Conservation (phyloP, 345 rosid genomes). For the Hibiscus tridactylites region DNA sequence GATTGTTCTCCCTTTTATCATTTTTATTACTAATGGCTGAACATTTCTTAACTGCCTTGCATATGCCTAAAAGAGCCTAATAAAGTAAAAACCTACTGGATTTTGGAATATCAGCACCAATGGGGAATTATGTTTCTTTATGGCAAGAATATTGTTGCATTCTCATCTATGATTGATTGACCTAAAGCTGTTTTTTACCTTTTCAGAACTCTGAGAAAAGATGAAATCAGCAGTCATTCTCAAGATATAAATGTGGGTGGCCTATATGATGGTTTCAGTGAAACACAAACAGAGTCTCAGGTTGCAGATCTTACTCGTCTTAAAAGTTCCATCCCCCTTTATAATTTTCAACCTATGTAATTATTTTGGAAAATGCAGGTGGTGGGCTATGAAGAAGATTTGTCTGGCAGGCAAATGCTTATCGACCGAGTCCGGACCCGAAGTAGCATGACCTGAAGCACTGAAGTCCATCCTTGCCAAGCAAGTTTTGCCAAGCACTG, state of each 20-base stretch:
- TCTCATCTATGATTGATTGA: background rate
- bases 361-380: constrained; percentile 38
- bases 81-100: constrained; percentile 2
- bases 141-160: background rate
- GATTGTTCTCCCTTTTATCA: background rate
- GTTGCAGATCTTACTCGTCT: constrained; percentile 29
- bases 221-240: constrained; percentile 29
- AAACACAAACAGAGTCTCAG: constrained; percentile 98
- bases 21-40: background rate
- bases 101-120: background rate
- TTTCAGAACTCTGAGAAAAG: constrained; percentile 40
- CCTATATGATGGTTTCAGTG: constrained; percentile 62
- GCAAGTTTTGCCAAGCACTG: background rate
- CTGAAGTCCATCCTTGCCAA: background rate
- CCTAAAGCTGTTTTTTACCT: background rate
- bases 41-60: background rate
- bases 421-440: constrained; percentile 88
- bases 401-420: constrained; percentile 92
- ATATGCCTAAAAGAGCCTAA: background rate
- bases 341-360: background rate
- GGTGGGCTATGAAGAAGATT: constrained; percentile 88
- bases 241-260: constrained; percentile 29
- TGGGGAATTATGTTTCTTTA: constrained; percentile 7
- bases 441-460: constrained; percentile 47
- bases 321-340: background rate